Conservation (phyloP, 345 rosid genomes). For the Eucalyptus pauciflora region DNA sequence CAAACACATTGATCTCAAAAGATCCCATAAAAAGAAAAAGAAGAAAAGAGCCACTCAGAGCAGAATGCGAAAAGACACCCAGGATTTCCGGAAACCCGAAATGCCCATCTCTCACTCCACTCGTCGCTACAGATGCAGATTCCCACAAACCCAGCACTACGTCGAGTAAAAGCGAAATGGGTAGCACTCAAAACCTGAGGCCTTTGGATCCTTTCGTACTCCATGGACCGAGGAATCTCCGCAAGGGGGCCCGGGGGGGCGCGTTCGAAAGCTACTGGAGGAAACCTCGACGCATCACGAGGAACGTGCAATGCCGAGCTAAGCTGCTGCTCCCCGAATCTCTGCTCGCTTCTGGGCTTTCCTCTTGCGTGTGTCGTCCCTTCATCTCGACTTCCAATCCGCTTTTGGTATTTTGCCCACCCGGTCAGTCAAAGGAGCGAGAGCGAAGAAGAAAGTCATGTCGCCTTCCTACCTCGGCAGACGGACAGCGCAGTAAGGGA, state of each 20-base stretch:
- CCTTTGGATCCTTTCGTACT: slow-evolving; percentile 78
- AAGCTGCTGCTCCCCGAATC: neutral
- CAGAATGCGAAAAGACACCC: neutral
- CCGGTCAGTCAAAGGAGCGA: neutral
- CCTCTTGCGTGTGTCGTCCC: neutral
- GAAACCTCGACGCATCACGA: neutral
- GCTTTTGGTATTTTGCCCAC: neutral
- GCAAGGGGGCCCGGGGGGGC: neutral
- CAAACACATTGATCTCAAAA: neutral
- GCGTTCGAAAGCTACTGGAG: neutral
- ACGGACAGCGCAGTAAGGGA: neutral
- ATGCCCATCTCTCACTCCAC: neutral
- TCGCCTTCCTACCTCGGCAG: neutral
- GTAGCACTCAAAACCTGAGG: slow-evolving; percentile 11
- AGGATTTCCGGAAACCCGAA: neutral
- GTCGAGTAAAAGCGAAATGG: neutral
- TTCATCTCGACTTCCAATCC: neutral
- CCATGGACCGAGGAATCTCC: slow-evolving; percentile 20
- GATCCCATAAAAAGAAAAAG: neutral
- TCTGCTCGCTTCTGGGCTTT: neutral
- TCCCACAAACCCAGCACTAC: neutral
- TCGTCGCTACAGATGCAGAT: neutral
- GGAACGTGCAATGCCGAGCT: neutral
- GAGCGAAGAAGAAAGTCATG: neutral
- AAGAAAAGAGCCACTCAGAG: neutral